These are phyloP conservation scores for Populus alba DNA, from an alignment of 345 rosid species.

Conservation along the genomic window DNA sequence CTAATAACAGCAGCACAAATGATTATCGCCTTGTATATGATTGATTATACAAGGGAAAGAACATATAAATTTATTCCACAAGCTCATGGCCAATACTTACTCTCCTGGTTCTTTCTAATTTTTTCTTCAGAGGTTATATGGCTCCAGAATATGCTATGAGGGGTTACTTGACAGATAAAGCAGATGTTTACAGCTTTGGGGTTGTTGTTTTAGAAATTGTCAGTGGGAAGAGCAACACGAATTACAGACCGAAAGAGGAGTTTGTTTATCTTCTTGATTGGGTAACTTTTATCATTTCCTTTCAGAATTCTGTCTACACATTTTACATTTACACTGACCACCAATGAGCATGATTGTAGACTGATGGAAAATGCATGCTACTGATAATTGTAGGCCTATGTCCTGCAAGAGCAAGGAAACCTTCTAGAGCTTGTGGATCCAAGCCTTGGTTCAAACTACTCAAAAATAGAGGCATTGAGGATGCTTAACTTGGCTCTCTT, in stretches of 20 bases:
- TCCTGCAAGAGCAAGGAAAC: constrained; percentile 89
- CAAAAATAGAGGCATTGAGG: constrained; percentile 58
- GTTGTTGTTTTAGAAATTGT: constrained; percentile 75
- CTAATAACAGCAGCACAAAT: too few relatives aligned
- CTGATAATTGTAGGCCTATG: constrained; percentile 57
- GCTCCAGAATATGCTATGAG: constrained; percentile 99
- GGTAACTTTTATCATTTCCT: constrained; percentile 34
- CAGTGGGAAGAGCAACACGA: constrained; percentile 93
- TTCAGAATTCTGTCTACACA: neutral
- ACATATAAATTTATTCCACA: too few relatives aligned
- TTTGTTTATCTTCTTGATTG: constrained; percentile 93
- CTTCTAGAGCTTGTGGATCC: constrained; percentile 69
- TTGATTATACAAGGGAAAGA: neutral
- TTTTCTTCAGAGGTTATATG: constrained; percentile 77
- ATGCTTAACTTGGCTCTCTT: constrained; percentile 68
- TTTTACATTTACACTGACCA: neutral
- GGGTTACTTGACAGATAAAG: constrained; percentile 93
- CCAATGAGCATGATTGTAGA: neutral
- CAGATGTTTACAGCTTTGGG: constrained; percentile 91
- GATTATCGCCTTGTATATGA: neutral
- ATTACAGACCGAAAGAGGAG: constrained; percentile 92
- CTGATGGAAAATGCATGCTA: neutral
- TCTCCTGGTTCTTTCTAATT: neutral
- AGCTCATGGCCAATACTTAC: neutral
- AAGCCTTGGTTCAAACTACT: constrained; percentile 23